Evolutionary conservation across 2,329 filamentous ascomycete species (phyloP), one percentile per base, ranked within the genome.

Genomic region (Fusarium fujikuroi): DNA sequence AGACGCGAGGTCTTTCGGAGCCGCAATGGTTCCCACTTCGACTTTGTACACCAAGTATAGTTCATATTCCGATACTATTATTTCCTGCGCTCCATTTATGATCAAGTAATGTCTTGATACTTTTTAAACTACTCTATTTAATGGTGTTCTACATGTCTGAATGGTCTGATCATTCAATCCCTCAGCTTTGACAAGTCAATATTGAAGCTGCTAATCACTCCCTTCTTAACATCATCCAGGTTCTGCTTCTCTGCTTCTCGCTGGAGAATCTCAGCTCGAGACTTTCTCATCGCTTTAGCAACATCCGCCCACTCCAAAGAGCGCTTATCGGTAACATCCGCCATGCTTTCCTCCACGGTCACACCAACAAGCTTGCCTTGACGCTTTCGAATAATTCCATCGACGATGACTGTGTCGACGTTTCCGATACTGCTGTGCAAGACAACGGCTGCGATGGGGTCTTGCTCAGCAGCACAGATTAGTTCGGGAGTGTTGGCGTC

Each of bases 371-470:
- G 19, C 21, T 66, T 67, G 0, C 64, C 62, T 8, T 18, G n/a
- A 12, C 64, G 52, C 21, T 67, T 67, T 3, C 52, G 47, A 16
- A 60, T 3, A 4, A 66, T 36, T 10, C 64, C 64, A 9, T 67
- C 62, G 1, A 67, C 19, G 3, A 67, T 67, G 7, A 67, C 64
- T 1, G 34, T 66, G 15, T 67, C 62, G 1, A 67, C 23, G 15
- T 60, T 66, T 1, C 62, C 30, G 6, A 67, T 67, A 39, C 62
- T 67, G 11, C 64, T 67, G 15, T 67, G 62, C 4, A 67, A 9
- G 2, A 67, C 62, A 3, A 67, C 23, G 1, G 64, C 52, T 5
- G 62, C 64, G 0, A 67, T 9, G 0, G 62, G 44, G 2, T 67
- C 62, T 42, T 67, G 32, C 2, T 67, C 62, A 4, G 64, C 52